These are phyloP conservation scores for Pyrenula massariospora DNA, from an alignment of 495 filamentous ascomycete genomes.

Conservation along the genomic window DNA sequence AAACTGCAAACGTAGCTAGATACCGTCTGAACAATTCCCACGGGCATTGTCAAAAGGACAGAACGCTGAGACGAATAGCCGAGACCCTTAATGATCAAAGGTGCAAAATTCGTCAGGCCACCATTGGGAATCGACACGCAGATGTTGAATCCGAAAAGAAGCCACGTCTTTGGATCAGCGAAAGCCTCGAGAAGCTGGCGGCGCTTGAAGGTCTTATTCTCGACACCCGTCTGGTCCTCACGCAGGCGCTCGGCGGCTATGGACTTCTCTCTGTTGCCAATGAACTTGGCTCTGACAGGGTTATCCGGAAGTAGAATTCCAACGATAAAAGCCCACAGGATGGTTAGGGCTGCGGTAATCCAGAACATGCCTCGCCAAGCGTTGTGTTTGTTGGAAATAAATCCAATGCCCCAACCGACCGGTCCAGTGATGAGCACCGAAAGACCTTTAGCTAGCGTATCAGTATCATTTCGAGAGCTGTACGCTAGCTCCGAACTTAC, in stretches of 20 bases:
- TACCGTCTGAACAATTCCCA: constrained; percentile 4
- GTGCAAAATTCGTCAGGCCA: constrained; percentile 23
- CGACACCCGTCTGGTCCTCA: constrained; percentile 41
- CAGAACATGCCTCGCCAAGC: constrained; percentile 37
- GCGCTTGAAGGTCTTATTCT: constrained; percentile 40
- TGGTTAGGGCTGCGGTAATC: constrained; percentile 17
- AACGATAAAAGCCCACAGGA: constrained; percentile 23
- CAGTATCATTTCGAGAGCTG: not conserved
- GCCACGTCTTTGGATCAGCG: constrained; percentile 24
- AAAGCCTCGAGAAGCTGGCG: constrained; percentile 36
- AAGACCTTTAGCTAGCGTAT: not conserved
- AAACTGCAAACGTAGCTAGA: constrained; percentile 8
- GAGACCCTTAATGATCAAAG: constrained; percentile 23
- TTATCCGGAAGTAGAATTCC: constrained; percentile 33
- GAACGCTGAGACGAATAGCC: constrained; percentile 20
- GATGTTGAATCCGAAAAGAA: constrained; percentile 13
- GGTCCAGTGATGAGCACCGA: constrained; percentile 29
- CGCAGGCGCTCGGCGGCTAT: constrained; percentile 40
- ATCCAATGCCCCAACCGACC: constrained; percentile 35
- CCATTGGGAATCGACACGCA: constrained; percentile 21
- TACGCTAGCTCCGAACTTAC: constrained; percentile 3
- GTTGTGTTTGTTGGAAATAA: constrained; percentile 29
- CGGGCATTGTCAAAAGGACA: constrained; percentile 22
- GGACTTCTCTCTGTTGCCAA: constrained; percentile 27
- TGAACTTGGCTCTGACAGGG: constrained; percentile 29